Evolutionary conservation across 768 basidiomycete genomes (phyloP).

Genomic region (Termitomyces bulborhizus): DNA sequence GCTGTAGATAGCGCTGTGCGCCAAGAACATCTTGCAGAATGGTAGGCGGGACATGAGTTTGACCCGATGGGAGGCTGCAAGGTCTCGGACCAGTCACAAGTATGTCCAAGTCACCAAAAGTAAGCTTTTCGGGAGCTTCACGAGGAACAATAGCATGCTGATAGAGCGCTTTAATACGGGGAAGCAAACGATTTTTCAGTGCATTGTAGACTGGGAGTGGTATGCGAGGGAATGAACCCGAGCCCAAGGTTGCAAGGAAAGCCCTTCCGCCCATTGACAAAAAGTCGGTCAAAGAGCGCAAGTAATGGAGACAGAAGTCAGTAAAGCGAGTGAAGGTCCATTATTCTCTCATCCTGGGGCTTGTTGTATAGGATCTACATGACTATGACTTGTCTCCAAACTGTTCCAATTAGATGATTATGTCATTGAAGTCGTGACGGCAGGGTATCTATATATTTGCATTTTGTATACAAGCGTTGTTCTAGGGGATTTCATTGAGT

Average conservation of each 20-base stretch:
- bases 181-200: background rate
- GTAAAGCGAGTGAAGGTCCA: too few relatives aligned
- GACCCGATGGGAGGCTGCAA: constrained; percentile 6
- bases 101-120: constrained; percentile 68
- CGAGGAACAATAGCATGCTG: constrained; percentile 42
- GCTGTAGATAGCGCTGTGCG: background rate
- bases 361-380: too few relatives aligned
- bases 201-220: background rate
- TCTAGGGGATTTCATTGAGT: too few relatives aligned
- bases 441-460: too few relatives aligned
- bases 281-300: background rate
- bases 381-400: too few relatives aligned
- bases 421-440: too few relatives aligned
- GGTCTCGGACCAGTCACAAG: constrained; percentile 42
- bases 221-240: background rate
- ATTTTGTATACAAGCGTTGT: too few relatives aligned
- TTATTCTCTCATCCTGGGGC: too few relatives aligned
- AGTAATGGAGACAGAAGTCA: too few relatives aligned
- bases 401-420: too few relatives aligned
- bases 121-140: constrained; percentile 59
- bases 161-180: background rate
- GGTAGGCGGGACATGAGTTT: background rate
- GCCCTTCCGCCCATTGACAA: background rate
- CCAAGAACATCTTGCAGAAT: background rate
- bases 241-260: background rate